Conservation (phyloP, 176 grass and related monocot species). For the Hyparrhenia diplandra region DNA sequence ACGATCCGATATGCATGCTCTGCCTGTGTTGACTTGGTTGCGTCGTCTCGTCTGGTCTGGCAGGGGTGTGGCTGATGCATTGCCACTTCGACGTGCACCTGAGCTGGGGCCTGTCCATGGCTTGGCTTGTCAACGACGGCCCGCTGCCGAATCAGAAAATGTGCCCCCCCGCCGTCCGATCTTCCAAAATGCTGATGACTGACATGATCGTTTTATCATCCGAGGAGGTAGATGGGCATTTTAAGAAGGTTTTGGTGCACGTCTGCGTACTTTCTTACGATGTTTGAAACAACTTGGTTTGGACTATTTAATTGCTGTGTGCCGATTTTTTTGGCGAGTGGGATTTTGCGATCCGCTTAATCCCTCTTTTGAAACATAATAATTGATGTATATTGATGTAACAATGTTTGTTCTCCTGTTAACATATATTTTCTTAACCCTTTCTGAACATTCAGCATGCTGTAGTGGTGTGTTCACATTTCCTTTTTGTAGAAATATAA, state of each 20-base stretch:
- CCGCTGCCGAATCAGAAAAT: conserved; percentile 50
- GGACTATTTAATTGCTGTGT: not conserved
- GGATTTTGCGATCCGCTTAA: not conserved
- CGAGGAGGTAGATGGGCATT: not conserved
- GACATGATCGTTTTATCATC: not conserved
- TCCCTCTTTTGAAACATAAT: conserved; percentile 33
- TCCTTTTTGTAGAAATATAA: no score
- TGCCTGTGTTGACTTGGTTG: not conserved
- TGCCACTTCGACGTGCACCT: conserved; percentile 75
- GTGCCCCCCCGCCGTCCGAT: conserved; percentile 59
- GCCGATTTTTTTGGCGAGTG: conserved; percentile 36
- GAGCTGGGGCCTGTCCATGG: conserved; percentile 74
- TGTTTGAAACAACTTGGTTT: not conserved
- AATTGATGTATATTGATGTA: no score
- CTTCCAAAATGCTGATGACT: conserved; percentile 51
- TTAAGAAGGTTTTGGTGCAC: conserved; percentile 10
- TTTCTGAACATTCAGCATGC: not conserved
- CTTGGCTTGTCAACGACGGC: conserved; percentile 66
- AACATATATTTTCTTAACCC: not conserved
- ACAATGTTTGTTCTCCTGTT: not conserved
- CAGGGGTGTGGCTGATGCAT: conserved; percentile 75
- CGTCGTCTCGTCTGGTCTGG: not conserved
- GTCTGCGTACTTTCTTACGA: not conserved
- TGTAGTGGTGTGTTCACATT: no score
- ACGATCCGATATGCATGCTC: not conserved